Evolutionary conservation across 148 eudicot species (phyloP).

Genomic region (Arctostaphylos glauca): DNA sequence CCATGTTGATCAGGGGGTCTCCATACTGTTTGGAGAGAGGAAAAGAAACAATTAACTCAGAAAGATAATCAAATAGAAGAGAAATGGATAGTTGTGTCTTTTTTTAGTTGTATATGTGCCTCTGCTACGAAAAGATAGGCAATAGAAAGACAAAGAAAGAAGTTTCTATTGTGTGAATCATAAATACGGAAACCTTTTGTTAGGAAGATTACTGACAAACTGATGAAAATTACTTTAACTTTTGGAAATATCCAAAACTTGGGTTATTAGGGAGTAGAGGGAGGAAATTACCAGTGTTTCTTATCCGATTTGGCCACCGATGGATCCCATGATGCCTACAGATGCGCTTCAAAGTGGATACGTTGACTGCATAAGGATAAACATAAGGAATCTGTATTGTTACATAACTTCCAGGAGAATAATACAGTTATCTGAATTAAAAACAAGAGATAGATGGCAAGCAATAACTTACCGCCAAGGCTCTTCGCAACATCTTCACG

Average conservation of each 20-base stretch:
- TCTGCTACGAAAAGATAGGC: too few relatives aligned
- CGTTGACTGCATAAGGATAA: conserved; percentile 53
- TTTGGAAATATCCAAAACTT: too few relatives aligned
- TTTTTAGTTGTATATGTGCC: too few relatives aligned
- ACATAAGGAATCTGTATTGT: not conserved
- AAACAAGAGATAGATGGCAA: too few relatives aligned
- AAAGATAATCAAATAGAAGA: conserved; percentile 29
- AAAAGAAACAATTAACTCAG: not conserved
- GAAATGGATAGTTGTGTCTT: conserved; percentile 21
- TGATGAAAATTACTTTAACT: too few relatives aligned
- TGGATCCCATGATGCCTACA: conserved; percentile 79
- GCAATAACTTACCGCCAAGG: conserved; percentile 50
- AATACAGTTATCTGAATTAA: conserved; percentile 10
- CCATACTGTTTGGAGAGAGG: not conserved
- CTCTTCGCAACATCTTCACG: conserved; percentile 78
- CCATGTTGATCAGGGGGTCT: not conserved
- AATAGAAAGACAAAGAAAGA: too few relatives aligned
- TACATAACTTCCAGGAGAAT: not conserved
- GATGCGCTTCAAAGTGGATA: conserved; percentile 84
- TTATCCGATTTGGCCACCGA: conserved; percentile 79
- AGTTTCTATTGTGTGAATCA: too few relatives aligned
- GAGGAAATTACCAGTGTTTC: conserved; percentile 59
- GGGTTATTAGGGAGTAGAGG: conserved; percentile 56
- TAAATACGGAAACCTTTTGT: not conserved
- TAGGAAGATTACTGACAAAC: not conserved